Percentiles rank a stretch among this genome's conserved stretches.
phyloP scores from a whole-genome alignment of 1,139 yeast genomes.

The Pichia sp. region DNA sequence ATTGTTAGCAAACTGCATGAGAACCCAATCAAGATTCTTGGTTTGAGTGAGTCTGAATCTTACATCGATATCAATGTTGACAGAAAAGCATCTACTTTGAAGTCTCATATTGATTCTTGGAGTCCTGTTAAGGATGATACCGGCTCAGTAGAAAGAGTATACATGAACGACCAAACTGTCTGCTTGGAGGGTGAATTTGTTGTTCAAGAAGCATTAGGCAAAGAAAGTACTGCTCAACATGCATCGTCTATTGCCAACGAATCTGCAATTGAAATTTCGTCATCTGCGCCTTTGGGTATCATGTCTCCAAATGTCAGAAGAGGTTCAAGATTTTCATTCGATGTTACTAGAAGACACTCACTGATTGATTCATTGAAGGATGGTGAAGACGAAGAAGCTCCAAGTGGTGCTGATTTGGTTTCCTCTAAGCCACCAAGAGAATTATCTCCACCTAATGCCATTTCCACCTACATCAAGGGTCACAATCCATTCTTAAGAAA shows the following conservation, averaged over 20 bases:
- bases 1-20: slow-evolving; percentile 72
- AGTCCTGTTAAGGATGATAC: slow-evolving; percentile 52
- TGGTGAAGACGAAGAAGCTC: slow-evolving; percentile 44
- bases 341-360: slow-evolving; percentile 37
- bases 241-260: slow-evolving; percentile 27
- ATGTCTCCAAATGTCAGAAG: slow-evolving; percentile 31
- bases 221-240: slow-evolving; percentile 41
- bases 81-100: slow-evolving; percentile 48
- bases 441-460: slow-evolving; percentile 72
- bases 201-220: slow-evolving; percentile 57
- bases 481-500: slow-evolving; percentile 87
- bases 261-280: slow-evolving; percentile 14
- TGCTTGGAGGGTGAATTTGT: slow-evolving; percentile 78
- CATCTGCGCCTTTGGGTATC: slow-evolving; percentile 11
- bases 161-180: slow-evolving; percentile 71
- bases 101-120: slow-evolving; percentile 40
- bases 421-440: slow-evolving; percentile 69
- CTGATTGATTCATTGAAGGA: slow-evolving; percentile 36
- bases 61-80: slow-evolving; percentile 83
- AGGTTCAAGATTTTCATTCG: slow-evolving; percentile 47
- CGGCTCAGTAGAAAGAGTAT: slow-evolving; percentile 88
- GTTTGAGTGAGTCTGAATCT: slow-evolving; percentile 74
- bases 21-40: slow-evolving; percentile 79
- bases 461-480: slow-evolving; percentile 68
- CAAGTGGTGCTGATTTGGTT: slow-evolving; percentile 66